phyloP scores from a whole-genome alignment of 2,329 filamentous ascomycete genomes.

The Laburnicola sp. region DNA sequence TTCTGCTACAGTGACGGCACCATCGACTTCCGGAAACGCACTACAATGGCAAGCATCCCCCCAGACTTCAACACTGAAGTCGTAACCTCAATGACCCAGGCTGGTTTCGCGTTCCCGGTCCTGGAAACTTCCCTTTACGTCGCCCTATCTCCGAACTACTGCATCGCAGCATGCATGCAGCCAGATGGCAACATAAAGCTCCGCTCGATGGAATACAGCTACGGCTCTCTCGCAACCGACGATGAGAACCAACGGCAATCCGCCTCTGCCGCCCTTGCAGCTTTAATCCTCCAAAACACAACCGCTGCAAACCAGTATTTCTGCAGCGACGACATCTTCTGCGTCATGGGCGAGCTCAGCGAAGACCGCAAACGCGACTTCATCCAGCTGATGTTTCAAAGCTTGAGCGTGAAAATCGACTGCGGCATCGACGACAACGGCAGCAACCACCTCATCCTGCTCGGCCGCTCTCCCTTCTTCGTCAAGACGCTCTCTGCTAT shows the following conservation, averaged over 20 bases:
- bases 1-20: constrained; percentile 79
- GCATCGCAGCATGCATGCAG: constrained; percentile 50
- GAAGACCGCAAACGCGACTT: constrained; percentile 49
- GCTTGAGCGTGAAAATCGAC: constrained; percentile 63
- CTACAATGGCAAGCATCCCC: constrained; percentile 70
- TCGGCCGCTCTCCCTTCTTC: constrained; percentile 65
- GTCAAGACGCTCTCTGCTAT: constrained; percentile 78
- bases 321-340: constrained; percentile 55
- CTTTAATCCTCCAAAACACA: constrained; percentile 48
- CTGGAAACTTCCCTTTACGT: constrained; percentile 60
- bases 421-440: constrained; percentile 77
- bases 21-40: constrained; percentile 76
- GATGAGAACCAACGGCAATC: constrained; percentile 27
- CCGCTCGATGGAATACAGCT: constrained; percentile 48
- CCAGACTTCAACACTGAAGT: constrained; percentile 65
- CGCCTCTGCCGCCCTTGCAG: constrained; percentile 46
- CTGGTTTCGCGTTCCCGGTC: constrained; percentile 72
- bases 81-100: constrained; percentile 72
- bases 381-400: constrained; percentile 65
- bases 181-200: constrained; percentile 49
- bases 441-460: constrained; percentile 40
- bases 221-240: constrained; percentile 35
- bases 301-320: constrained; percentile 50
- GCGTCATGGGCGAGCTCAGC: constrained; percentile 39
- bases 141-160: constrained; percentile 53